phyloP scores from a whole-genome alignment of 352 stramenopile genomes.

The Lagenidium giganteum region DNA sequence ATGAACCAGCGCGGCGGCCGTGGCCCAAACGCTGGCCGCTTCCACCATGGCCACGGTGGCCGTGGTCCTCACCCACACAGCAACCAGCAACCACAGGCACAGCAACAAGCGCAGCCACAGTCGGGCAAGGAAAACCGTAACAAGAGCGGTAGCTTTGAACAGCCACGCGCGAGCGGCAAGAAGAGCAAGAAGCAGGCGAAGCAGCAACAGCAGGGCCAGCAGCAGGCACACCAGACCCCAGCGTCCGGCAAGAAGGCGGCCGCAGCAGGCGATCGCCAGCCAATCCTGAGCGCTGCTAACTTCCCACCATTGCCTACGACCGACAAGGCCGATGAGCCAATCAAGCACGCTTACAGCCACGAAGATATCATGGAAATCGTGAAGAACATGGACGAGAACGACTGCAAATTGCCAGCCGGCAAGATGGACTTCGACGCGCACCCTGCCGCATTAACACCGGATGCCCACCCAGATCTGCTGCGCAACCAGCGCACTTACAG shows the following conservation, averaged over 20 bases:
- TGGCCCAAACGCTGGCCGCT: slow-evolving; percentile 14
- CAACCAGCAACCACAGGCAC: slow-evolving; percentile 22
- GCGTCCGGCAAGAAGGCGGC: slow-evolving; percentile 26
- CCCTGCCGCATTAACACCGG: slow-evolving; percentile 59
- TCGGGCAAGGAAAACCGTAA: slow-evolving; percentile 29
- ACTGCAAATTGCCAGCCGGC: slow-evolving; percentile 61
- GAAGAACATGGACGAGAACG: slow-evolving; percentile 87
- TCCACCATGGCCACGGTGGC: slow-evolving; percentile 29
- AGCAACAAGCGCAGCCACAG: no score
- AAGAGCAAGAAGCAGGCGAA: slow-evolving; percentile 65
- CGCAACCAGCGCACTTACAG: slow-evolving; percentile 89
- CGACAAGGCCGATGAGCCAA: slow-evolving; percentile 38
- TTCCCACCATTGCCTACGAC: slow-evolving; percentile 69
- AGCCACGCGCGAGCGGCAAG: slow-evolving; percentile 33
- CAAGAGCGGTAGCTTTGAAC: slow-evolving; percentile 58
- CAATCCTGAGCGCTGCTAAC: slow-evolving; percentile 76
- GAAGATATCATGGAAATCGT: slow-evolving; percentile 92
- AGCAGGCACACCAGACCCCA: slow-evolving; percentile 24
- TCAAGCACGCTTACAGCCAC: slow-evolving; percentile 74
- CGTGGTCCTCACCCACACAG: slow-evolving; percentile 17
- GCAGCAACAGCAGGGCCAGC: slow-evolving; percentile 18
- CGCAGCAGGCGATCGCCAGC: slow-evolving; percentile 47
- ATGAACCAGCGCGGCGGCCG: slow-evolving; percentile 21
- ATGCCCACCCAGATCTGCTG: slow-evolving; percentile 83
- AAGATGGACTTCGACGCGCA: slow-evolving; percentile 85